Base-by-base conservation (phyloP, 441 rosid genomes). In the Eutrema salsugineum region DNA sequence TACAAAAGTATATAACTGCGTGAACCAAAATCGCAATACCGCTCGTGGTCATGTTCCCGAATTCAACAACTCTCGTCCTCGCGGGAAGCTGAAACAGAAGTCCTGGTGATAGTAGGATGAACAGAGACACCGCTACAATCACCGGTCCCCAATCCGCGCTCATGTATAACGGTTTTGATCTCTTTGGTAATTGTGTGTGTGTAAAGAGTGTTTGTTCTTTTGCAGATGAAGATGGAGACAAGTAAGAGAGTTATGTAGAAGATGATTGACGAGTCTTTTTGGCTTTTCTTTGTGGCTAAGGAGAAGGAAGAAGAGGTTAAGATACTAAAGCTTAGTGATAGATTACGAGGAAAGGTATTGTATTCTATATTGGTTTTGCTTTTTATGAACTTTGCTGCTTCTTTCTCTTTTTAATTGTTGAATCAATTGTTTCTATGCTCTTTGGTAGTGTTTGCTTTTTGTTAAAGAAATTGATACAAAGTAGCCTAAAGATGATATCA, bases 1-100 rank as follows among this genome's bases (percentile, higher is more conserved):
- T 81, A 72, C 97, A 86, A 35, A 94, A 89, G 80, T 73, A 94
- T 44, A 90, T 82, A 28, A 94, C 44, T 8, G 98, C 98, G 42
- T 94, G 98, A 70, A 90, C 69, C 53, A 94, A 82, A 36, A 94
- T 90, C 1, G 99, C 82, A 19, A 92, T 90, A 68, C 96, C 96
- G 63, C 99, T 91, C 1, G 97, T 94, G 32, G 61, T 70, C 97
- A 92, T 87, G 88, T 92, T 94, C n/a, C 97, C 97, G 22, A 94
- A 94, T 71, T 94, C 99, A 8, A 92, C 78, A 27, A 90, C 88
- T 39, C 99, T 82, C 1, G 77, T 65, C 44, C 85, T 92, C 8
- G 93, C 88, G 0, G 97, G 99, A 62, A 92, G 32, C 84, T 94
- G 99, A 79, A 90, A 87, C 63, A 92, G 68, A 49, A 91, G 77